Evolutionary conservation across 345 rosid species (phyloP), one percentile per base, ranked within the genome.

Genomic region (Theobroma cacao): DNA sequence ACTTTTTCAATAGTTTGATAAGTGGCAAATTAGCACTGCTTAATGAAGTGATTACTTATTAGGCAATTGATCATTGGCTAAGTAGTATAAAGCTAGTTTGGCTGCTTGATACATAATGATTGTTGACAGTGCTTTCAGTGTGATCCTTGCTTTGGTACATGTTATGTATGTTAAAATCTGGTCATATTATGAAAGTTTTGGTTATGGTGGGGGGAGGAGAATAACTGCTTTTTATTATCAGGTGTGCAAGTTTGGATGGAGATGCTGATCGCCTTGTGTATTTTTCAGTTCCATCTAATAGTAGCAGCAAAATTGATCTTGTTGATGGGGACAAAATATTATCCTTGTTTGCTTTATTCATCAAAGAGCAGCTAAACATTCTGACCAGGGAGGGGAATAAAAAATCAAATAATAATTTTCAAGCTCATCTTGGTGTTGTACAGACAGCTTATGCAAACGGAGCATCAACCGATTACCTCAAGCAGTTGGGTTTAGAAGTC

Each of bases 371-470:
- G 34, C 85, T 94, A 70, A 84, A 82, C 59, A 52, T 77, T 81
- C 84, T 96, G 24, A 66, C 58, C 67, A 79, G 28, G 50, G 87
- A 75, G 67, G 81, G 80, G 33, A 84, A 52, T 75, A 74, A 81
- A 76, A 69, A 76, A 20, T 47, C 52, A 22, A 45, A 66, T 22
- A 81, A 66, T 31, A 75, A 75, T 74, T 84, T 79, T 58, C 80
- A 79, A 50, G 83, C 94, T 81, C 81, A 88, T 64, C 82, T 96
- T 67, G 97, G 97, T 70, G 86, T 89, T 72, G 90, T 96, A 71
- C 99, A 94, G 84, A 96, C 99, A 75, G 98, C 99, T 80, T 96
- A 96, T 30, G 99, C 98, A 1, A 96, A 96, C 80, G 97, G 98
- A 59, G 99, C 99, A 20, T 92, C 99, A 36, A 87, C 97, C 2